A percentile compares a stretch with the other conserved stretches of the same genome.
Conservation (phyloP, 495 filamentous ascomycete species). For the Penicillium paradoxum region DNA sequence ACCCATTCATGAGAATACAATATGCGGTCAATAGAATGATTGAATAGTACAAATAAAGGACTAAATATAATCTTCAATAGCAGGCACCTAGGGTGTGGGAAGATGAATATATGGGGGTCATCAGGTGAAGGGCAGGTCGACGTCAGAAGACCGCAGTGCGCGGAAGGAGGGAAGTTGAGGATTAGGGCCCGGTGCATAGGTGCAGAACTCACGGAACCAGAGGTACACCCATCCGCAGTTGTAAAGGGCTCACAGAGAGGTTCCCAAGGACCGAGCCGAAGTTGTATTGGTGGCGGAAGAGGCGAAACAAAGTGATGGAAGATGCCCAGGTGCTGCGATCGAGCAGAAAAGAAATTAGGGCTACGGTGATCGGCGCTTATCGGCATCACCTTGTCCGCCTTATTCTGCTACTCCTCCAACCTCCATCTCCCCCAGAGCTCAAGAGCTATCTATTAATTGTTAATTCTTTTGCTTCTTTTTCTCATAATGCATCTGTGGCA, state of each 20-base stretch:
- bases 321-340: conserved; percentile 13
- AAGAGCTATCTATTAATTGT: conserved; percentile 2
- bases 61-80: background rate
- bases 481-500: conserved; percentile 42
- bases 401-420: conserved; percentile 24
- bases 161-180: conserved; percentile 15
- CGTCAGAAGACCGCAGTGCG: conserved; percentile 17
- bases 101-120: background rate
- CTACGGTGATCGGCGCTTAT: conserved; percentile 31
- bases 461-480: conserved; percentile 3
- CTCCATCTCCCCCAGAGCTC: conserved; percentile 3
- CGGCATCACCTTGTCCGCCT: conserved; percentile 25
- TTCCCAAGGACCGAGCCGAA: background rate
- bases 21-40: background rate
- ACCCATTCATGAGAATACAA: conserved; percentile 7
- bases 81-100: background rate
- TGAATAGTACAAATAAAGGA: background rate
- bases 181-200: conserved; percentile 15
- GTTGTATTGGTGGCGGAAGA: background rate
- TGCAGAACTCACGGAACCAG: conserved; percentile 13
- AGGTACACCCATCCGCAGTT: conserved; percentile 3
- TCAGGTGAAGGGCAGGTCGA: conserved; percentile 4
- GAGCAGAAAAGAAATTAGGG: conserved; percentile 34
- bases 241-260: background rate
- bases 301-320: conserved; percentile 6